Evolutionary conservation across 768 basidiomycete genomes (phyloP), one percentile per base, ranked within the genome.

Genomic region (Mycena amicta): DNA sequence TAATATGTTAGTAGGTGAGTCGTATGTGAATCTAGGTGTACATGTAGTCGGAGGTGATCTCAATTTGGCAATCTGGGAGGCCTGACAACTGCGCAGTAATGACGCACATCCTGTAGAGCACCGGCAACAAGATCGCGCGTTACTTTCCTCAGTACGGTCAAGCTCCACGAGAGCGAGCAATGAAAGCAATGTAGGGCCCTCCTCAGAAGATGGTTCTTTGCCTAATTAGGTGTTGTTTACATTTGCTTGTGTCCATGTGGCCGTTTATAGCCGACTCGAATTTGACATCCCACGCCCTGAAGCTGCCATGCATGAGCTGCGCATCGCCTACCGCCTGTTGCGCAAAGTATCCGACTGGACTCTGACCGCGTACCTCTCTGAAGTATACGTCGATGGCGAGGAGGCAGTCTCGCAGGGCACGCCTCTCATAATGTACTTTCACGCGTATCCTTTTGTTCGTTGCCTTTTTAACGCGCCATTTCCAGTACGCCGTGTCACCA

Each of bases 341-440:
- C 82, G 85, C 30, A 74, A 80, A 55, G 72, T 89, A 13, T 88
- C 89, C 2, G 80, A 82, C 62, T 88, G 83, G 79, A 77, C 82
- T 0, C 67, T 90, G 43, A 28, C 15, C 71, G 68, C 22, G 6
- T 92, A 86, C 75, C 88, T 86, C 70, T 78, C 82, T 8, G 81
- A 87, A 46, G 81, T 85, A 3, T 75, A 80, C 63, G 77, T 90
- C 18, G 75, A 83, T 22, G 84, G 86, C 16, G 68, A 71, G 6
- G 80, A 86, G 57, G 85, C 85, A 66, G 77, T 89, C 5, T 80
- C 83, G 0, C 65, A 70, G 31, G 73, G 81, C n/a, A 83, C 82
- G 1, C 84, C 86, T 4, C 69, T 89, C 28, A 83, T 89, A 55
- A 74, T 89, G 84, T 86, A 69, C 40, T 33, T 27, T n/a, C n/a